Evolutionary conservation across 1,284 basidiomycete species (phyloP), one percentile per base, ranked within the genome.

Genomic region (Trametes sp.): DNA sequence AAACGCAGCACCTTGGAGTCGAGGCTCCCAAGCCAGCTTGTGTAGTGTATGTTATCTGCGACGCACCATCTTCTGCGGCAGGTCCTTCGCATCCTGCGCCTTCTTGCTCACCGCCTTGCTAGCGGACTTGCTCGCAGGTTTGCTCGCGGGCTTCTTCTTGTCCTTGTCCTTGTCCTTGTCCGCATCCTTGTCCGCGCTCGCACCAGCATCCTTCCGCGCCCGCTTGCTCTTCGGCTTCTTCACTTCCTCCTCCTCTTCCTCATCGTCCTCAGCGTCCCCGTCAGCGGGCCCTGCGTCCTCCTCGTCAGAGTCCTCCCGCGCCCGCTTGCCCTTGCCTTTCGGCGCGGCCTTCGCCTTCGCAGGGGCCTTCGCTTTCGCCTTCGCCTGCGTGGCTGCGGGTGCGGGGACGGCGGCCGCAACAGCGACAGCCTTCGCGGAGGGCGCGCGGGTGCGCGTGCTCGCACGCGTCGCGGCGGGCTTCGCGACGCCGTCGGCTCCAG

Each of bases 11-110:
- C n/a, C n/a, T n/a, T n/a, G n/a, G n/a, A n/a, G n/a, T n/a, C n/a
- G n/a, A n/a, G n/a, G n/a, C n/a, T n/a, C n/a, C n/a, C n/a, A n/a
- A n/a, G n/a, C n/a, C n/a, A n/a, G n/a, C n/a, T n/a, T n/a, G n/a
- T n/a, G n/a, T n/a, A n/a, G n/a, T n/a, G n/a, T n/a, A n/a, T n/a
- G n/a, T n/a, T n/a, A n/a, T n/a, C n/a, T n/a, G n/a, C 33, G n/a
- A 59, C 70, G 48, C 53, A 77, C 76, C 75, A 79, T 78, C 68
- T 79, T 80, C 66, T 73, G 73, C 36, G 68, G 72, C 45, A 69
- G 61, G 38, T 64, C 63, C 28, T 61, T 41, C 19, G 68, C 69
- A 33, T 70, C 72, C 56, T 72, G 68, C 49, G 33, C 35, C 53
- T 59, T 58, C 52, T 57, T 61, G 41, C 54, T 53, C 52, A 42